Evolutionary conservation across 2,329 filamentous ascomycete genomes (phyloP), one percentile per base, ranked within the genome.

Genomic region (Dothidotthia symphoricarpi): DNA sequence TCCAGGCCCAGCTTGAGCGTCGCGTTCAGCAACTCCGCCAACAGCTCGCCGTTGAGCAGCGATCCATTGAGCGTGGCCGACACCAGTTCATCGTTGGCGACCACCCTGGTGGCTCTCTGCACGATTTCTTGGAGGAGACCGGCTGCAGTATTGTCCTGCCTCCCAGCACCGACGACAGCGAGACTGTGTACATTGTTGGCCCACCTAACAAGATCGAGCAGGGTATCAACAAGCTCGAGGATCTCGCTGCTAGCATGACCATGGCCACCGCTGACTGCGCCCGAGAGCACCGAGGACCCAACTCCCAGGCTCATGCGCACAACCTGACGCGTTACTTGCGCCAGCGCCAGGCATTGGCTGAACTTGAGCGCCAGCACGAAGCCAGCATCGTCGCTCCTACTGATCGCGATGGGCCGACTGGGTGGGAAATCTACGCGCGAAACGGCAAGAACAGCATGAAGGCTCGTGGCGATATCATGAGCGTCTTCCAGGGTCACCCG

Each of bases 1-100:
- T 83, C 16, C 85, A 85, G 41, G 81, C 84, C 28, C 82, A 87
- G 57, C 85, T 97, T 50, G 89, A 96, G 68, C 81, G 82, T 32
- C 80, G 84, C 41, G 88, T 83, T 6, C 80, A 84, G 45, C 78
- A 91, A 59, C 78, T 98, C 15, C 82, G 84, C 51, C 80, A 81
- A 42, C 81, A 87, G 62, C 74, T 97, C 33, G 80, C 84, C 28
- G 74, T 93, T 32, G 82, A 93, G 53, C 84, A 94, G 66, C 74
- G 89, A 28, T 80, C 85, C 5, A 88, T 97, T 53, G 86, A 91
- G 66, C 84, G 85, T 46, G 88, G 88, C 32, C 83, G 88, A 34
- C 93, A 97, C 65, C 90, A 95, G 65, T 97, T 96, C 73, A 93
- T 98, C 60, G 83, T 95, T 47, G 91, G 91, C 34, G 83, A 91